phyloP scores from a whole-genome alignment of 164 flowering plant genomes.

The Hamamelis virginiana region DNA sequence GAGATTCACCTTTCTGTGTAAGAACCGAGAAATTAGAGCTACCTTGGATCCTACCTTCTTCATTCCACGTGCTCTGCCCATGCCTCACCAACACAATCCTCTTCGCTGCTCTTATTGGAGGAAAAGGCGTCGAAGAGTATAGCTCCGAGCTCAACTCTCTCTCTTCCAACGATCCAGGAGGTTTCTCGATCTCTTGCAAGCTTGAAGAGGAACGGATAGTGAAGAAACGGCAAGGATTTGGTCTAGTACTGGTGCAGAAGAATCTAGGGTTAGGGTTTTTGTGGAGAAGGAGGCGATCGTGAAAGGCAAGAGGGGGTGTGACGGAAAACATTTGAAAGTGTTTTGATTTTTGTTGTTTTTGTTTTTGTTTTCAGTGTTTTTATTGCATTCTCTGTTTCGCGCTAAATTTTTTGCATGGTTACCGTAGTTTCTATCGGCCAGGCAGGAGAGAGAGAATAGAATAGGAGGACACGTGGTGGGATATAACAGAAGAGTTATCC shows the following conservation, averaged over 20 bases:
- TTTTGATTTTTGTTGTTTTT: neutral
- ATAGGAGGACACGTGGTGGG: too few relatives aligned
- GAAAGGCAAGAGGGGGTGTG: constrained; percentile 6
- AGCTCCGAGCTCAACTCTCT: constrained; percentile 23
- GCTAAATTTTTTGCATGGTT: neutral
- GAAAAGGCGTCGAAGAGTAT: constrained; percentile 34
- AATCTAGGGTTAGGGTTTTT: constrained; percentile 13
- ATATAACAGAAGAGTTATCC: too few relatives aligned
- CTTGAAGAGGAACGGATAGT: constrained; percentile 28
- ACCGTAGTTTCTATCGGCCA: too few relatives aligned
- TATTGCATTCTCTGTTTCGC: constrained; percentile 9
- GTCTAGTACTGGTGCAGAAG: constrained; percentile 2
- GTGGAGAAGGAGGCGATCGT: constrained; percentile 6
- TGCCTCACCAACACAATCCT: constrained; percentile 92
- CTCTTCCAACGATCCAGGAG: constrained; percentile 9
- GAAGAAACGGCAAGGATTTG: constrained; percentile 15
- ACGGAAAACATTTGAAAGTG: constrained; percentile 26
- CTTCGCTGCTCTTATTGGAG: constrained; percentile 56
- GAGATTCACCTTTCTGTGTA: constrained; percentile 82
- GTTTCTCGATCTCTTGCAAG: constrained; percentile 23
- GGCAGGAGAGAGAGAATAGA: too few relatives aligned
- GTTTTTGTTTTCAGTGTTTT: neutral
- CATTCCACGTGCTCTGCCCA: constrained; percentile 99
- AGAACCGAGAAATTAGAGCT: constrained; percentile 88
- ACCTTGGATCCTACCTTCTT: constrained; percentile 92